Base-by-base conservation (phyloP, 306 rosid genomes). In the Malus asiatica region DNA sequence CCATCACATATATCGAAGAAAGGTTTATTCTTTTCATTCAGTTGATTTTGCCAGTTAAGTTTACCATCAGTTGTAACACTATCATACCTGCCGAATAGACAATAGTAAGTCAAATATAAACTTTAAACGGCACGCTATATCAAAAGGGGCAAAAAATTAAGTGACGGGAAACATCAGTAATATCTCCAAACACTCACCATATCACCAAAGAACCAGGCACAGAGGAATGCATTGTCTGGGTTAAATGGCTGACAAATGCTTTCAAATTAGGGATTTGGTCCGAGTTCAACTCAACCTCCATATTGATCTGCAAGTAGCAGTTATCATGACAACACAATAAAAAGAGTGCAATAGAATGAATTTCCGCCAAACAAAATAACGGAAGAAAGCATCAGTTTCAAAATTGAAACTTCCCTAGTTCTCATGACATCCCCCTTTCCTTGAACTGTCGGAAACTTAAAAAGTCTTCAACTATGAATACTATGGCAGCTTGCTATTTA, bases 1-100 rank as follows among this genome's bases (percentile, higher is more conserved):
- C 97, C 99, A 79, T 95, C 99, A 70, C 97, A 95, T 78, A 85
- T 62, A 83, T 92, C 99, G 81, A 95, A 90, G 85, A 92, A 95
- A 0, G 88, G 82, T 82, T 89, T 90, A 72, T 95, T 92, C 74
- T 74, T 77, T 57, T 90, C 82, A 27, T 90, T 86, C 78, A 95
- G 87, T 83, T 88, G 89, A 84, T 92, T 27, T 84, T 92, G 97
- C 93, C 93, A 95, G 8, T 4, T 0, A 81, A 95, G 90, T 32
- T 74, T 5, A 80, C 99, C 97, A 10, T 84, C 83, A 72, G 81
- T 77, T 53, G 97, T 90, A 77, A 95, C 86, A 81, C 99, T 88
- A 82, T 92, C 99, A 75, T 95, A 95, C 98, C 98, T 95, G 78
- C 44, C 78, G 44, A 82, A 76, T 67, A 78, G 78, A 79, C 53